A percentile compares a stretch with the other conserved stretches of the same genome.
Conservation (phyloP, 768 basidiomycete species). For the Leccinum truebloodii region DNA sequence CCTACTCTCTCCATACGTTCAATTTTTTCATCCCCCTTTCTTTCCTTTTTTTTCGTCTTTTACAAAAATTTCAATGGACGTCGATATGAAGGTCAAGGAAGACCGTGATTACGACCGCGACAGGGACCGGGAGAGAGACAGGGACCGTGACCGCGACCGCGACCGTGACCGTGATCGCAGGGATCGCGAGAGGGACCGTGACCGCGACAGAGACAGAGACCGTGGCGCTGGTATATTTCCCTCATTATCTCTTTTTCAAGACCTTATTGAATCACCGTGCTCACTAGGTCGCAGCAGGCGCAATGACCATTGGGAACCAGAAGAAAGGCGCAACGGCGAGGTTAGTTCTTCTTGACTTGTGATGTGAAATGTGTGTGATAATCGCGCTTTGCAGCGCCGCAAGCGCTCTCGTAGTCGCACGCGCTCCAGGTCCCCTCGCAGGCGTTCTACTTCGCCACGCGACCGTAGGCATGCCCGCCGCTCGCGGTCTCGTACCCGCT, state of each 20-base stretch:
- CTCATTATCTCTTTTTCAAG: neutral
- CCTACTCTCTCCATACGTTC: constrained; percentile 5
- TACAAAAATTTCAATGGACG: constrained; percentile 59
- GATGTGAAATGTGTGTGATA: neutral
- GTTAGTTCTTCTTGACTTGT: constrained; percentile 41
- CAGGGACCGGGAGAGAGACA: constrained; percentile 45
- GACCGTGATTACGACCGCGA: constrained; percentile 66
- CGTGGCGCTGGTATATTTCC: constrained; percentile 46
- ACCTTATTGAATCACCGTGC: neutral
- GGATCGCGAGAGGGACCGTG: constrained; percentile 48
- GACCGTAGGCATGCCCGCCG: constrained; percentile 55
- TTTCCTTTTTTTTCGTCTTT: constrained; percentile 5
- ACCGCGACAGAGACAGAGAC: constrained; percentile 45
- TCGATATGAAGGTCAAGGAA: constrained; percentile 81
- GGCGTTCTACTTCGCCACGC: constrained; percentile 68
- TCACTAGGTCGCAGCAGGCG: constrained; percentile 47
- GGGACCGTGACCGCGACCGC: constrained; percentile 38
- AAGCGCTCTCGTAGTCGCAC: constrained; percentile 68
- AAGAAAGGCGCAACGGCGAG: constrained; percentile 70
- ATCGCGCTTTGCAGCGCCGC: constrained; percentile 47
- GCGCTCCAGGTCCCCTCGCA: constrained; percentile 64
- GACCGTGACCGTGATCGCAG: constrained; percentile 41
- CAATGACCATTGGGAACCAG: constrained; percentile 84
- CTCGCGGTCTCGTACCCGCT: constrained; percentile 65
- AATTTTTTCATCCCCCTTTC: neutral